Conservation (phyloP, 306 rosid species). For the Pueraria montana region DNA sequence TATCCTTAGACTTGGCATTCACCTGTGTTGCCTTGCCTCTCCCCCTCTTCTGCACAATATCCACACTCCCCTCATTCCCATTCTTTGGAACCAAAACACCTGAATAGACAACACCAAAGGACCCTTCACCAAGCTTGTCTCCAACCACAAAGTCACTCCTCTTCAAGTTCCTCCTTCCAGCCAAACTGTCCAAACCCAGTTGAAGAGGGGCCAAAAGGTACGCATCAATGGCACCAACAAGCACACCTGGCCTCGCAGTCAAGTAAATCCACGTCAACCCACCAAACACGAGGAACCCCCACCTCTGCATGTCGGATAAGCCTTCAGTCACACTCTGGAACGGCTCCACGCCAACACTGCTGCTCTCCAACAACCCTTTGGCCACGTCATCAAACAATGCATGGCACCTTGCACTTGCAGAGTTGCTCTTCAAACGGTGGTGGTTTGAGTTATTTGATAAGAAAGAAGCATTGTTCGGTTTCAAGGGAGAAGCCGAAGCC, state of each 20-base stretch:
- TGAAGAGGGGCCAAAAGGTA: constrained; percentile 94
- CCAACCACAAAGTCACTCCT: constrained; percentile 75
- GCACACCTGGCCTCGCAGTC: constrained; percentile 93
- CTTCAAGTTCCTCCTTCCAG: constrained; percentile 82
- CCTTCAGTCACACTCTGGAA: constrained; percentile 61
- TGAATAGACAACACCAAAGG: constrained; percentile 90
- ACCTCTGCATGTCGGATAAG: constrained; percentile 69
- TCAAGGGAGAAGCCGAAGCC: constrained; percentile 49
- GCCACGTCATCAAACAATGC: constrained; percentile 62
- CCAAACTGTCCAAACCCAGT: constrained; percentile 69
- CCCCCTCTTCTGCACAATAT: constrained; percentile 55
- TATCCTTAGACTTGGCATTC: constrained; percentile 69
- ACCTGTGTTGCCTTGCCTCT: constrained; percentile 53
- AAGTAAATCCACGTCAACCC: constrained; percentile 84
- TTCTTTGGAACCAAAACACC: constrained; percentile 77
- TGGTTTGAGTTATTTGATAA: background rate
- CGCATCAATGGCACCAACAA: constrained; percentile 90
- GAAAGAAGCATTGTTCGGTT: constrained; percentile 52
- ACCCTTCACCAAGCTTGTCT: constrained; percentile 89
- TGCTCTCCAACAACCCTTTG: constrained; percentile 50
- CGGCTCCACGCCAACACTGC: constrained; percentile 52
- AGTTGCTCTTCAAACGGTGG: constrained; percentile 49
- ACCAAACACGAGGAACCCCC: constrained; percentile 68
- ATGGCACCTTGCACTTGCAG: constrained; percentile 55
- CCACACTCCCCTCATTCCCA: constrained; percentile 32